phyloP scores from a whole-genome alignment of 169 alveolate genomes.

The Eimeria brunetti region DNA sequence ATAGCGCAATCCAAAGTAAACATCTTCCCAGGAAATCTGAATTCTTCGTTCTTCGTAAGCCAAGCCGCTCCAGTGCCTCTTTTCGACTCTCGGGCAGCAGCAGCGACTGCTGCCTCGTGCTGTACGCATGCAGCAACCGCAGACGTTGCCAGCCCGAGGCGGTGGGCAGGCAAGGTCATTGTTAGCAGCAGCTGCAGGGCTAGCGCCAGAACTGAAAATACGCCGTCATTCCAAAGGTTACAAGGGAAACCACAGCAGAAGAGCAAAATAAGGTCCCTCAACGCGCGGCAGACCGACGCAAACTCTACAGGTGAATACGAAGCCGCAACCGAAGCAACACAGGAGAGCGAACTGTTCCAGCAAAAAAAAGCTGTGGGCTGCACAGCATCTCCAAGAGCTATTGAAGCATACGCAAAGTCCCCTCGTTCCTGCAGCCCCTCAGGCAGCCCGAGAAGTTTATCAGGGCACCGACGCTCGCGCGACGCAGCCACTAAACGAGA shows the following conservation, averaged over 20 bases:
- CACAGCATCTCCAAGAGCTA: constrained; percentile 34
- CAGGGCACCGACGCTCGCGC: neutral
- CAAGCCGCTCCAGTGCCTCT: constrained; percentile 31
- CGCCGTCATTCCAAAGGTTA: neutral
- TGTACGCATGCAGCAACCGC: constrained; percentile 64
- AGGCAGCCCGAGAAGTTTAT: neutral
- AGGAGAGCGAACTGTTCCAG: neutral
- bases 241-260: neutral
- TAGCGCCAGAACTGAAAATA: neutral
- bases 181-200: constrained; percentile 21
- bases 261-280: neutral
- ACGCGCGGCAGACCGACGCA: neutral
- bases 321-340: constrained; percentile 11
- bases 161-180: constrained; percentile 16
- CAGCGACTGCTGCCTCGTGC: constrained; percentile 64
- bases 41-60: constrained; percentile 1
- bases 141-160: constrained; percentile 51
- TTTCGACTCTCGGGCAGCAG: constrained; percentile 51
- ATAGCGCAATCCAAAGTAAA: neutral
- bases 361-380: constrained; percentile 24
- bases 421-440: constrained; percentile 9
- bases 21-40: neutral
- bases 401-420: neutral
- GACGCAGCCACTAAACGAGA: neutral
- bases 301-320: neutral